Evolutionary conservation across 331 rosid genomes (phyloP).

Genomic region (Malus hybrid): DNA sequence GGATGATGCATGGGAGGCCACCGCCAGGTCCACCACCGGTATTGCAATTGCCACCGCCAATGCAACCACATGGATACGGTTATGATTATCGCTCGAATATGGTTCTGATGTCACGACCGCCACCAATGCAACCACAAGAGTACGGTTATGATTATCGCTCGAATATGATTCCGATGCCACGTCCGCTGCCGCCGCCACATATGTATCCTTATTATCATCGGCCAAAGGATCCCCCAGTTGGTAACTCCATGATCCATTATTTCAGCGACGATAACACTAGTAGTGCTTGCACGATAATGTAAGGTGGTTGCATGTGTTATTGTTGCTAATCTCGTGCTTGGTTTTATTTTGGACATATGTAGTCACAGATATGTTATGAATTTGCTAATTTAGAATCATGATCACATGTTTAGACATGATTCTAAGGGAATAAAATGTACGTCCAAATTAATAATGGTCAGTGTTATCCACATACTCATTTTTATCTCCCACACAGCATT

Average conservation of each 20-base stretch:
- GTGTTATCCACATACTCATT: too few species aligned
- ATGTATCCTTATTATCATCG: neutral
- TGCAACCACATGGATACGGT: neutral
- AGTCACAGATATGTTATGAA: neutral
- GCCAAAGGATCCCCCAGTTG: neutral
- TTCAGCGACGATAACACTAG: slow-evolving; percentile 9
- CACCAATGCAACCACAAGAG: neutral
- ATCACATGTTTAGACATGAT: neutral
- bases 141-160: neutral
- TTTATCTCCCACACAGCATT: too few species aligned
- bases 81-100: neutral
- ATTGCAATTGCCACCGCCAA: neutral
- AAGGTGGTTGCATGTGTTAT: neutral
- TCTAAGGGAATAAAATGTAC: neutral
- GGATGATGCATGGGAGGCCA: neutral
- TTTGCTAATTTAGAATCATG: neutral
- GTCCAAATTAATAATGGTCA: too few species aligned
- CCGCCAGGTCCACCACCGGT: neutral
- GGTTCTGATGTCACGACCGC: neutral
- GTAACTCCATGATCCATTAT: slow-evolving; percentile 2
- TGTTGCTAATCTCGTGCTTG: neutral
- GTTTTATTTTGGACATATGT: neutral
- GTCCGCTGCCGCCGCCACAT: neutral
- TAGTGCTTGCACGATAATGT: slow-evolving; percentile 12
- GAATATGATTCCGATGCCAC: neutral